These are phyloP conservation scores for Candida rishiriensis DNA, from an alignment of 805 yeast species.

Conservation along the genomic window DNA sequence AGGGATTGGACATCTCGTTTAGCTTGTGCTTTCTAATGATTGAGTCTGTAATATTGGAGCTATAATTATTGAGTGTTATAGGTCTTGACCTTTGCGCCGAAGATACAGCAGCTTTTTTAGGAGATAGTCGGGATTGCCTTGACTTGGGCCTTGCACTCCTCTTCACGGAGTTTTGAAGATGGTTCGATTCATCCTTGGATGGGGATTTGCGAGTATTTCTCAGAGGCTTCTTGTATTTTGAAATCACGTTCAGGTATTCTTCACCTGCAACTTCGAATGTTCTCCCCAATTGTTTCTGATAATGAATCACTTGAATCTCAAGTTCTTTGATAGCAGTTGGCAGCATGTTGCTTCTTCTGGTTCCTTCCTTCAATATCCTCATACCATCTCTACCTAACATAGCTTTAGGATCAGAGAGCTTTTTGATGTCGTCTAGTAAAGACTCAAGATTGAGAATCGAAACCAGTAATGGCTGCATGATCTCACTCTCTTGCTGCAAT, in stretches of 20 bases:
- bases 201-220: slow-evolving; percentile 12
- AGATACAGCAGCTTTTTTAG: not conserved
- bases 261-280: slow-evolving; percentile 45
- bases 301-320: slow-evolving; percentile 41
- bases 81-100: slow-evolving; percentile 1
- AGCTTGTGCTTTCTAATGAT: slow-evolving; percentile 16
- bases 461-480: not conserved
- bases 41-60: slow-evolving; percentile 8
- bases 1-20: slow-evolving; percentile 22
- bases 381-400: slow-evolving; percentile 72
- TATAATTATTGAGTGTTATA: not conserved
- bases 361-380: slow-evolving; percentile 73
- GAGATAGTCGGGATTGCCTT: slow-evolving; percentile 3
- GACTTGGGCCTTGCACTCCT: slow-evolving; percentile 10
- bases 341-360: slow-evolving; percentile 57
- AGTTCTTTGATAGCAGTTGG: slow-evolving; percentile 60
- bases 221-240: slow-evolving; percentile 19
- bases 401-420: slow-evolving; percentile 46
- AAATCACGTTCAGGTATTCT: slow-evolving; percentile 36
- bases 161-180: too few relatives aligned
- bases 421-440: not conserved
- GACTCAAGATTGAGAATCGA: not conserved
- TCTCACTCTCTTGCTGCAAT: not conserved
- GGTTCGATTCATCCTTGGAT: slow-evolving; percentile 3
- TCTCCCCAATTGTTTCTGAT: slow-evolving; percentile 38